Conservation (phyloP, 768 basidiomycete species). For the Albatrellus ellisii region DNA sequence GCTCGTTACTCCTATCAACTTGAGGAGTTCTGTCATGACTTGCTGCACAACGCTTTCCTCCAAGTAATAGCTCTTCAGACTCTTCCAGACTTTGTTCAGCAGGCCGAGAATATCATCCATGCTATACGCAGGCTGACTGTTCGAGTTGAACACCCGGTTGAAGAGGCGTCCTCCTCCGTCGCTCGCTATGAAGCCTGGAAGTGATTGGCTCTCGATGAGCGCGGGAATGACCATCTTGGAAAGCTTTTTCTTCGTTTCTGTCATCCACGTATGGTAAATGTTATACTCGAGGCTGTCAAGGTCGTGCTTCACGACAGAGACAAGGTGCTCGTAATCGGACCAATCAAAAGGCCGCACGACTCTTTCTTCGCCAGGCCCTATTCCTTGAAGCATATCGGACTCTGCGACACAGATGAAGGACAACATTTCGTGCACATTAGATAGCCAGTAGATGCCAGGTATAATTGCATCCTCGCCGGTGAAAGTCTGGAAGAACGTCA, state of each 20-base stretch:
- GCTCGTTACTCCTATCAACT: constrained; percentile 90
- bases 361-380: constrained; percentile 91
- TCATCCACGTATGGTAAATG: constrained; percentile 99
- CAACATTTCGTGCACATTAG: constrained; percentile 98
- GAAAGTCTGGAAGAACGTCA: constrained; percentile 48
- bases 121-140: constrained; percentile 79
- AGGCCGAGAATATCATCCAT: constrained; percentile 98
- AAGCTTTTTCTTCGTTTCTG: constrained; percentile 92
- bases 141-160: constrained; percentile 81
- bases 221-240: constrained; percentile 99
- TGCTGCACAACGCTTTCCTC: constrained; percentile 96
- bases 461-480: constrained; percentile 88
- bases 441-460: constrained; percentile 99
- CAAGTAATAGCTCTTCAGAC: constrained; percentile 96
- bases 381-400: constrained; percentile 95
- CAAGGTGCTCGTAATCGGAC: constrained; percentile 92
- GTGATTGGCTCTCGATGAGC: constrained; percentile 90
- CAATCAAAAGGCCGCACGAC: constrained; percentile 89
- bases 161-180: constrained; percentile 91
- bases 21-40: constrained; percentile 87
- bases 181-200: constrained; percentile 94
- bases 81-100: constrained; percentile 96
- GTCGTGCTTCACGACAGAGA: constrained; percentile 98
- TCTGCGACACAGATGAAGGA: constrained; percentile 99
- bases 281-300: constrained; percentile 98